These are phyloP conservation scores for Entonaema liquescens DNA, from an alignment of 495 filamentous ascomycete genomes.

Conservation along the genomic window DNA sequence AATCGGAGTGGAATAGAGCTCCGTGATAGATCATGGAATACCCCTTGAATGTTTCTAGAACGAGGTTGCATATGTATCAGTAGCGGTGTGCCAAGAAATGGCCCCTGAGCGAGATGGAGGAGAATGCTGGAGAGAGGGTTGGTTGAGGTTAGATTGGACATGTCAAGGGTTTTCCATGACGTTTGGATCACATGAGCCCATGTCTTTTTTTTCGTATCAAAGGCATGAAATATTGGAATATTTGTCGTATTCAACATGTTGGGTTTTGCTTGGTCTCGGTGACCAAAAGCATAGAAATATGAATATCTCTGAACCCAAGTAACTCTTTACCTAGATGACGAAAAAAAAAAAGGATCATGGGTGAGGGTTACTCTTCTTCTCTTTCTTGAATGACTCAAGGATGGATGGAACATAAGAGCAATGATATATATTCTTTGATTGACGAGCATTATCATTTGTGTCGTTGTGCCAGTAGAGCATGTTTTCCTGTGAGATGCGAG, in stretches of 20 bases:
- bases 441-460: background rate
- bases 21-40: conserved; percentile 41
- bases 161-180: conserved; percentile 4
- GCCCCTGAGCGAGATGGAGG: background rate
- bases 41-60: conserved; percentile 39
- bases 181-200: conserved; percentile 23
- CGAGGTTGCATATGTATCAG: conserved; percentile 28
- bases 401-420: conserved; percentile 1
- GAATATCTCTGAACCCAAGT: background rate
- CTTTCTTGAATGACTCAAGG: background rate
- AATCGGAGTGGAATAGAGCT: conserved; percentile 27
- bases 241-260: conserved; percentile 21
- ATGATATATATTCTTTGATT: background rate
- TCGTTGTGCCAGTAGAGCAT: background rate
- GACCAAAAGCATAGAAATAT: conserved; percentile 15
- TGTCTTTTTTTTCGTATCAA: conserved; percentile 25
- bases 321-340: conserved; percentile 8
- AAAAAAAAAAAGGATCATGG: conserved; percentile 10
- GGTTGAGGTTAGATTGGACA: conserved; percentile 25
- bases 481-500: background rate
- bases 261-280: conserved; percentile 7
- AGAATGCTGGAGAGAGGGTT: background rate
- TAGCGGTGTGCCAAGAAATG: conserved; percentile 8
- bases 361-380: conserved; percentile 15
- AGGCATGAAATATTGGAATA: conserved; percentile 5